Evolutionary conservation across 2,329 filamentous ascomycete genomes (phyloP), one percentile per base, ranked within the genome.

Genomic region (Fusarium haematococcum): DNA sequence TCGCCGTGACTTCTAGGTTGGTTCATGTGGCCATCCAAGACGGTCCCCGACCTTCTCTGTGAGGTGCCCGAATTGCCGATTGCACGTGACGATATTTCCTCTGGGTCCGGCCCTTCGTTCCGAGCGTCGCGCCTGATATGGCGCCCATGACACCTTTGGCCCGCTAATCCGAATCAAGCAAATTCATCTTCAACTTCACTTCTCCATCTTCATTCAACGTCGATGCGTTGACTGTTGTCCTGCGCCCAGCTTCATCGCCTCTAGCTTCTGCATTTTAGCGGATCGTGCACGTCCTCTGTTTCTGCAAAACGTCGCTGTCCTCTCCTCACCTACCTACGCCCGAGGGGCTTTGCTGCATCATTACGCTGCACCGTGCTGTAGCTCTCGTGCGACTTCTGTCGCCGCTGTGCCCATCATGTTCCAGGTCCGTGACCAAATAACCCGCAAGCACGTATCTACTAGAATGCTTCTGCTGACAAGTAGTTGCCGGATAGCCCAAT

Each of bases 401-500:
- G 57, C 30, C 48, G 50, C 43, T 45, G 59, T 50, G 48, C 23
- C 68, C 62, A 63, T 59, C 62, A 79, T 79, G 77, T 79, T 79
- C 66, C 77, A 79, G 76, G 77, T 79, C 57, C 18, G 77, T 78
- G 50, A 33, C 41, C 57, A 16, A 41, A 50, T 54, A n/a, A 48
- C 41, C 48, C 58, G 14, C 57, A 57, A 43, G 37, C 62, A 66
- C 41, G 52, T 58, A 16, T 56, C 30, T 37, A 14, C 23, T 25
- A 39, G 14, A 41, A n/a, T 25, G 20, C 41, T 32, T 37, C 16
- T 6, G 25, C 77, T 78, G 45, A 79, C 35, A 6, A 18, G 25
- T 33, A 52, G 48, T 25, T 41, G 37, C 18, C 39, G 48, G 39
- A 20, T 78, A 91, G 89, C 88, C 88, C 75, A 89, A 93, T 79